Evolutionary conservation across 345 rosid genomes (phyloP).

Genomic region (Eucalyptus pumila): DNA sequence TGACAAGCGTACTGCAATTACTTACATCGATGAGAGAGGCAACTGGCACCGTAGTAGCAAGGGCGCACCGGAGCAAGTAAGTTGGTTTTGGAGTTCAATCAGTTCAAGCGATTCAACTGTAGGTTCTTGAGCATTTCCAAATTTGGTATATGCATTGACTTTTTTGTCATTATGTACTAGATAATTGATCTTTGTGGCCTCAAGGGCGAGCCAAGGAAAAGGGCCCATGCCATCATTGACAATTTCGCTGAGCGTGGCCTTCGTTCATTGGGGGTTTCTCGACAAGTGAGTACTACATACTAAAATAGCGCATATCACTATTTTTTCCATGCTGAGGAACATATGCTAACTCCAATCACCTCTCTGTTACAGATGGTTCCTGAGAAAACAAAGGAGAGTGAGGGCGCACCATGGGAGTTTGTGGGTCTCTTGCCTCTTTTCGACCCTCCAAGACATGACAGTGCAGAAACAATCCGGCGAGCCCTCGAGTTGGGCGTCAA

Average conservation of each 20-base stretch:
- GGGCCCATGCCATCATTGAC: slow-evolving; percentile 51
- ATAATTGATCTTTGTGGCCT: slow-evolving; percentile 72
- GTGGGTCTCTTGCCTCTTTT: slow-evolving; percentile 90
- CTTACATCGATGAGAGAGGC: slow-evolving; percentile 54
- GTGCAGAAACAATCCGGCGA: slow-evolving; percentile 68
- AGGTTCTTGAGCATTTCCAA: neutral
- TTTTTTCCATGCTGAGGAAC: neutral
- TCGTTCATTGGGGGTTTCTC: slow-evolving; percentile 67
- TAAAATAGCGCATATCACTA: neutral
- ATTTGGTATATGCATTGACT: neutral
- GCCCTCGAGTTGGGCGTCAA: slow-evolving; percentile 82
- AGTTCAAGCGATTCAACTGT: neutral
- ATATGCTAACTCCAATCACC: neutral
- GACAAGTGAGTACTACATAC: slow-evolving; percentile 29
- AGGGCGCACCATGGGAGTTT: slow-evolving; percentile 76
- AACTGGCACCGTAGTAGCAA: slow-evolving; percentile 84
- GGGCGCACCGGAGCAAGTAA: slow-evolving; percentile 93
- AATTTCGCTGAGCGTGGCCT: slow-evolving; percentile 77
- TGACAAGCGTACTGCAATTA: slow-evolving; percentile 89
- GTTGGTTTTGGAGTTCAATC: neutral
- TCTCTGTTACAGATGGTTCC: slow-evolving; percentile 31
- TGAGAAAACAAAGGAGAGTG: slow-evolving; percentile 69
- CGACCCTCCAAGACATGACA: slow-evolving; percentile 87
- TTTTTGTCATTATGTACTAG: slow-evolving; percentile 3
- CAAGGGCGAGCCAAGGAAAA: slow-evolving; percentile 33